A percentile compares a stretch with the other conserved stretches of the same genome.
Evolutionary conservation across 1,284 basidiomycete species (phyloP).

Genomic region (Ustilago sp.): DNA sequence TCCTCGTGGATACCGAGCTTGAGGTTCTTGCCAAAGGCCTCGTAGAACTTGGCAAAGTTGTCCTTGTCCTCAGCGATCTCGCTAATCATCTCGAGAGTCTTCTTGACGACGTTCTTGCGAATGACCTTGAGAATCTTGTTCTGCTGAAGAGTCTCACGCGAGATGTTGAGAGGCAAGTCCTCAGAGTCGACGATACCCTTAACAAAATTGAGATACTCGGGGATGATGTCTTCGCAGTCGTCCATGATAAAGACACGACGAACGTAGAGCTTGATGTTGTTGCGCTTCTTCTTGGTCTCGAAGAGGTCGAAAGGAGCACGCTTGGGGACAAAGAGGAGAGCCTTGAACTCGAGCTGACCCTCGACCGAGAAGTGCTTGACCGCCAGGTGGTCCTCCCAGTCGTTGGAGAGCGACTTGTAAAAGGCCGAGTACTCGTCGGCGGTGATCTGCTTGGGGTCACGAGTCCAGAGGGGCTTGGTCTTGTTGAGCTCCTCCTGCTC

Average conservation of each 20-base stretch:
- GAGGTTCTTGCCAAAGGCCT: constrained; percentile 76
- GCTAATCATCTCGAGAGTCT: constrained; percentile 91
- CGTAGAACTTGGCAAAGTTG: constrained; percentile 96
- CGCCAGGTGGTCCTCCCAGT: constrained; percentile 98
- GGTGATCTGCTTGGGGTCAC: constrained; percentile 94
- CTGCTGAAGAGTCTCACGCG: constrained; percentile 99
- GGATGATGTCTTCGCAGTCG: constrained; percentile 99
- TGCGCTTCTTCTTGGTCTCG: constrained; percentile 99
- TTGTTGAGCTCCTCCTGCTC: constrained; percentile 97
- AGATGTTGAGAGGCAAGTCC: constrained; percentile 99
- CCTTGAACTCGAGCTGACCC: constrained; percentile 99
- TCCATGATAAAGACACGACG: constrained; percentile 99
- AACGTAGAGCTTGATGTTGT: constrained; percentile 99
- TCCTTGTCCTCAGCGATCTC: constrained; percentile 99
- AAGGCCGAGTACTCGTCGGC: constrained; percentile 93
- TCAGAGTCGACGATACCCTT: constrained; percentile 97
- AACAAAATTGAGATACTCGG: constrained; percentile 99
- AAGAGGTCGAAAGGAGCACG: constrained; percentile 93
- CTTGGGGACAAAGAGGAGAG: constrained; percentile 91
- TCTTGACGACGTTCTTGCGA: constrained; percentile 89
- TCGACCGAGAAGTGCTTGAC: constrained; percentile 99
- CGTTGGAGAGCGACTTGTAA: constrained; percentile 99
- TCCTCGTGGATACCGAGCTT: constrained; percentile 98
- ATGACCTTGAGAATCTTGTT: constrained; percentile 99
- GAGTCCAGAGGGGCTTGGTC: constrained; percentile 99